Evolutionary conservation across 106 monocot species (phyloP), one percentile per base, ranked within the genome.

Genomic region (Allium sativum): DNA sequence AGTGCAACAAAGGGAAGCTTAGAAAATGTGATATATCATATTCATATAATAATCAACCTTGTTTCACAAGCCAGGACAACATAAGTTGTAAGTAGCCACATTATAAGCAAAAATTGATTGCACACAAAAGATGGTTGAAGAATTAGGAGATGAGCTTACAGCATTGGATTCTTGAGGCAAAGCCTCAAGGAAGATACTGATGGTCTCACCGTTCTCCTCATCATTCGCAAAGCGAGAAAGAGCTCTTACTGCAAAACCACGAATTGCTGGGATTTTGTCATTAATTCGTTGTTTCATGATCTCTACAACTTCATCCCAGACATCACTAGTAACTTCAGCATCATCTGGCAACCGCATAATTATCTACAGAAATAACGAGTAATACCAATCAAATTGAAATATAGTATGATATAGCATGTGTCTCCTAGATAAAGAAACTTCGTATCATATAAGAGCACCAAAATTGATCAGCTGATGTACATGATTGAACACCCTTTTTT

Each of bases 231-330:
- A 92, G 16, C 91, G 88, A 55, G 98, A 80, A 3, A 98, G 68
- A 40, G 98, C 92, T 31, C 85, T 70, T 7, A 85, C 84, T 52
- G 98, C 91, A 83, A 80, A 88, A 46, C 69, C 73, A 65, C 91
- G 91, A 48, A 92, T 78, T 10, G 73, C 76, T 16, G 98, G 85
- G 61, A 85, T 71, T 73, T 81, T 98, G 67, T 98, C 98, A 17
- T 71, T 74, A 18, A 84, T 62, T 17, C 90, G 72, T 18, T 79
- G 64, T 52, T 80, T 91, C 96, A 96, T 96, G 77, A 48, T 69
- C 12, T 92, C 82, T 59, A 98, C 88, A 1, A 92, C 88, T 22
- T 85, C 92, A 76, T 98, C 92, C 98, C 98, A 98, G 16, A 85
- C 61, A 40, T 91, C 88, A 68, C 88, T 74, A 50, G 81, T 92